Conservation (phyloP, 768 basidiomycete species). For the Neoboletus subvelutipes region DNA sequence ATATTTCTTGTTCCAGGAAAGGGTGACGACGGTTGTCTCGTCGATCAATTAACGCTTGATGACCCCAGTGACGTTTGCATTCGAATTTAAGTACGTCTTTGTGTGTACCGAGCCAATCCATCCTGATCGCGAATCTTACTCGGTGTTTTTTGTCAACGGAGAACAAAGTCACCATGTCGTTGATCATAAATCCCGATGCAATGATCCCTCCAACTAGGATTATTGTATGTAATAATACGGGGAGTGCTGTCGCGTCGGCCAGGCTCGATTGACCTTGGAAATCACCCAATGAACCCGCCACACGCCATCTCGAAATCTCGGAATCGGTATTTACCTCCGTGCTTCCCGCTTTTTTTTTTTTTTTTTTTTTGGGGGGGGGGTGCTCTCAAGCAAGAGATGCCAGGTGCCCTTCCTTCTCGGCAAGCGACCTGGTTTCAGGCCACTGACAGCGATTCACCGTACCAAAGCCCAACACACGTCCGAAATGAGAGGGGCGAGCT, state of each 20-base stretch:
- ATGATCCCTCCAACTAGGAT: neutral
- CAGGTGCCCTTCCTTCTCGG: neutral
- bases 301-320: neutral
- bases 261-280: neutral
- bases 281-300: neutral
- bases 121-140: neutral
- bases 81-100: neutral
- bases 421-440: neutral
- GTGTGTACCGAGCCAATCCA: neutral
- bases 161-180: neutral
- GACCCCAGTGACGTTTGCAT: neutral
- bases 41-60: neutral
- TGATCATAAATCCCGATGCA: neutral
- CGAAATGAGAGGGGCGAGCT: neutral
- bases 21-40: neutral
- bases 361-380: neutral
- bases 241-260: neutral
- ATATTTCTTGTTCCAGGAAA: neutral
- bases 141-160: neutral
- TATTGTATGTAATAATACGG: neutral
- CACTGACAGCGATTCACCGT: neutral
- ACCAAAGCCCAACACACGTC: neutral
- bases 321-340: neutral
- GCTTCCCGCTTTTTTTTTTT: neutral
- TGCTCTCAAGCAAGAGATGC: neutral